Evolutionary conservation across 768 basidiomycete species (phyloP).

Genomic region (Pleurotus pulmonarius): DNA sequence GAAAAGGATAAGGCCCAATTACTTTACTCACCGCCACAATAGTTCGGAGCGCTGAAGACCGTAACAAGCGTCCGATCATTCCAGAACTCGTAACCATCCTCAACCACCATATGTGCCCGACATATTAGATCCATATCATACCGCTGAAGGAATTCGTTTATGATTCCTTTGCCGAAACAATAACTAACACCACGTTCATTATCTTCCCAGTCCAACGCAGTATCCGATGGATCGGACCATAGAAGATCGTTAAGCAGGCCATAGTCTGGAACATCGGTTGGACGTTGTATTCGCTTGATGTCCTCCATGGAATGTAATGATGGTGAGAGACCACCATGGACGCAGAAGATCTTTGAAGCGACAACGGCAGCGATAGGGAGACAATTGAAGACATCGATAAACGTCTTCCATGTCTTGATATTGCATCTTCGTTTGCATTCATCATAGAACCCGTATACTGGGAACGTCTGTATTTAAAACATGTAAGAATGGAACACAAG

Average conservation of each 20-base stretch:
- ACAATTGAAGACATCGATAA: conserved; percentile 99
- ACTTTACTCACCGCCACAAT: conserved; percentile 80
- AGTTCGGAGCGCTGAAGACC: conserved; percentile 97
- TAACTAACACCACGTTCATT: conserved; percentile 99
- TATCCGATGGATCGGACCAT: conserved; percentile 98
- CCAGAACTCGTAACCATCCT: conserved; percentile 99
- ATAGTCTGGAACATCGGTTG: conserved; percentile 98
- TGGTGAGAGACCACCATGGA: conserved; percentile 93
- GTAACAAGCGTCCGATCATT: conserved; percentile 98
- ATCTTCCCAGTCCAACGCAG: conserved; percentile 98
- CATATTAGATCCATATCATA: conserved; percentile 99
- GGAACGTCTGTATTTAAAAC: conserved; percentile 13
- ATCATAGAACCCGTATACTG: conserved; percentile 99
- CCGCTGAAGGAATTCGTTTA: conserved; percentile 90
- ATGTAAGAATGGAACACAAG: conserved; percentile 2
- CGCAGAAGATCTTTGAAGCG: conserved; percentile 99
- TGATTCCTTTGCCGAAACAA: conserved; percentile 97
- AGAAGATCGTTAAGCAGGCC: conserved; percentile 95
- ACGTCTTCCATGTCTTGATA: conserved; percentile 99
- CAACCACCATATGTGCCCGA: conserved; percentile 99
- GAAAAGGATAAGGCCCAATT: conserved; percentile 8
- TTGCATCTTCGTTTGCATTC: conserved; percentile 99
- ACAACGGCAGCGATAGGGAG: conserved; percentile 98
- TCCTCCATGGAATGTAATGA: conserved; percentile 96
- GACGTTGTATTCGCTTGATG: conserved; percentile 95